Conservation (phyloP, 495 filamentous ascomycete species). For the Tuber magnatum region DNA sequence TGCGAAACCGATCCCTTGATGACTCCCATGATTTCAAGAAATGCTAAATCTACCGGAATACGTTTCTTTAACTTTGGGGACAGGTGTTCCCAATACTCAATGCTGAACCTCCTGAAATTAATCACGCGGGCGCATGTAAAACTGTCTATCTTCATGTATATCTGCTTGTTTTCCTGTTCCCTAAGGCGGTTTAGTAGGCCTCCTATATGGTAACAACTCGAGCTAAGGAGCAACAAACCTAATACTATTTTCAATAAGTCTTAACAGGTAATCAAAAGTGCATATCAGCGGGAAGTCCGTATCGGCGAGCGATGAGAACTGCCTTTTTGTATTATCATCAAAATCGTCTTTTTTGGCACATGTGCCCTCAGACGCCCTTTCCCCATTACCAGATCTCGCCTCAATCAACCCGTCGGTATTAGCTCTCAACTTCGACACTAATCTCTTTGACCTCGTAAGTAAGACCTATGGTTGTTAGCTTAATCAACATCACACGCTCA, state of each 20-base stretch:
- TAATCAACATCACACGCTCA: background rate
- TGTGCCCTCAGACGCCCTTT: background rate
- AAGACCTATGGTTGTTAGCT: slow-evolving; percentile 39
- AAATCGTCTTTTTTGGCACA: background rate
- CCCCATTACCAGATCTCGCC: slow-evolving; percentile 5
- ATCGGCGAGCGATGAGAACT: slow-evolving; percentile 26
- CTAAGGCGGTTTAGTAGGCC: background rate
- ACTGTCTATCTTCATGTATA: too few relatives aligned
- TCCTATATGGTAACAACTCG: background rate
- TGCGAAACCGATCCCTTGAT: slow-evolving; percentile 35
- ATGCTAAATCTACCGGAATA: too few relatives aligned
- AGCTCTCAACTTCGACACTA: slow-evolving; percentile 41
- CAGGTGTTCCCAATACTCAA: slow-evolving; percentile 44
- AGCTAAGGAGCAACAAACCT: slow-evolving; percentile 13
- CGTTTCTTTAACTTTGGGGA: slow-evolving; percentile 38
- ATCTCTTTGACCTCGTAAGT: slow-evolving; percentile 43
- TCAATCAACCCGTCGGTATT: slow-evolving; percentile 39
- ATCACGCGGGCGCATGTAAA: slow-evolving; percentile 19
- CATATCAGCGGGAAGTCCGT: slow-evolving; percentile 45
- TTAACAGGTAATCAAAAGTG: slow-evolving; percentile 44
- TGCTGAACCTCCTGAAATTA: slow-evolving; percentile 42
- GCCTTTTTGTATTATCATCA: slow-evolving; percentile 11
- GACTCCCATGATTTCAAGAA: too few relatives aligned
- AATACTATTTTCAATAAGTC: slow-evolving; percentile 41
- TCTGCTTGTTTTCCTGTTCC: too few relatives aligned